A percentile compares a stretch with the other conserved stretches of the same genome.
Conservation (phyloP, 352 stramenopile species). For the Phytophthora gonapodyides region DNA sequence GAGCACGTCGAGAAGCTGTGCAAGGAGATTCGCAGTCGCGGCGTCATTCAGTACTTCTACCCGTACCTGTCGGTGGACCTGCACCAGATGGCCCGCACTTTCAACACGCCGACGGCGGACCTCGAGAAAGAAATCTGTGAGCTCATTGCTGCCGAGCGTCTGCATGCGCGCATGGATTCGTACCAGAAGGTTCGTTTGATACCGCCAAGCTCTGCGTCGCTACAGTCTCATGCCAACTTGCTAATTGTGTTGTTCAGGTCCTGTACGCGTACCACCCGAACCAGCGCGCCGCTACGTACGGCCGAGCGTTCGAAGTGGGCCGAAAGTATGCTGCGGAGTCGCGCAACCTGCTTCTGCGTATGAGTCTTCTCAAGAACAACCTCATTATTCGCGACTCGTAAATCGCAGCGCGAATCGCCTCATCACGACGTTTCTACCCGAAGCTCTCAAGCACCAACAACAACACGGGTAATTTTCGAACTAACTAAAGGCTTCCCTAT, state of each 20-base stretch:
- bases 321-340: slow-evolving; percentile 84
- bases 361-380: slow-evolving; percentile 89
- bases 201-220: too few species aligned
- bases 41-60: slow-evolving; percentile 90
- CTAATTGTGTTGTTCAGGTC: slow-evolving; percentile 41
- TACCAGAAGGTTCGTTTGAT: slow-evolving; percentile 73
- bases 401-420: slow-evolving; percentile 4
- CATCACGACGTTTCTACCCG: slow-evolving; percentile 1
- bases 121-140: slow-evolving; percentile 84
- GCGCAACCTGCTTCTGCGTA: slow-evolving; percentile 80
- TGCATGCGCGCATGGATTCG: slow-evolving; percentile 87
- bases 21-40: slow-evolving; percentile 83
- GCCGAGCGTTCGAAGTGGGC: slow-evolving; percentile 79
- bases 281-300: slow-evolving; percentile 76
- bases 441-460: slow-evolving; percentile 1
- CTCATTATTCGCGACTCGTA: slow-evolving; percentile 79
- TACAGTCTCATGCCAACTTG: neutral
- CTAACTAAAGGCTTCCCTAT: too few species aligned
- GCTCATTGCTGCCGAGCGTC: slow-evolving; percentile 73
- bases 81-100: slow-evolving; percentile 84
- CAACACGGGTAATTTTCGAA: slow-evolving; percentile 14
- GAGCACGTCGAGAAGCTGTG: slow-evolving; percentile 74
- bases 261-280: slow-evolving; percentile 83
- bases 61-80: slow-evolving; percentile 89
- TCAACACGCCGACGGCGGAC: slow-evolving; percentile 62